Percentiles rank a stretch among this genome's conserved stretches.
These are phyloP conservation scores for Plasmodium sp. DNA, from an alignment of 169 alveolate genomes.

Conservation along the genomic window DNA sequence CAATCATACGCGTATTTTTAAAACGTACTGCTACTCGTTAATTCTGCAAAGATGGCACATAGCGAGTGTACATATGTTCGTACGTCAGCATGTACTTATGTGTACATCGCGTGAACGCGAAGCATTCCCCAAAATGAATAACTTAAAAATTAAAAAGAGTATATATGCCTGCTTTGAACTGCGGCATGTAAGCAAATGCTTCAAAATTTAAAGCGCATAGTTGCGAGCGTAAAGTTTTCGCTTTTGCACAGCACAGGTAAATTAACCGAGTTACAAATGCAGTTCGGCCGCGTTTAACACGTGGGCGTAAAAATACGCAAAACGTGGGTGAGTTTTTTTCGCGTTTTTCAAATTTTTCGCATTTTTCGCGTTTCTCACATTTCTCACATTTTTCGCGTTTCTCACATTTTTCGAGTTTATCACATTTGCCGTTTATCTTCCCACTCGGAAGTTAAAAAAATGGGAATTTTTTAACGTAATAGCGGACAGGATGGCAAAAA, in stretches of 20 bases:
- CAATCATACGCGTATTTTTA: not conserved
- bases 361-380: not conserved
- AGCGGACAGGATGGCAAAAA: not conserved
- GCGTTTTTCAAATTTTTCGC: not conserved
- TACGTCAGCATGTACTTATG: not conserved
- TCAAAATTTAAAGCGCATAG: not conserved
- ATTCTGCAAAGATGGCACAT: not conserved
- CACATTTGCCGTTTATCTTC: not conserved
- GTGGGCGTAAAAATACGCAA: not conserved
- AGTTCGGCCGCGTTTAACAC: not conserved
- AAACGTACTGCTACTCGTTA: not conserved
- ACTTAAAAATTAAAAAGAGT: not conserved
- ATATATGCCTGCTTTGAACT: not conserved
- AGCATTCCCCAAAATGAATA: not conserved
- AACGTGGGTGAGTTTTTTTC: not conserved
- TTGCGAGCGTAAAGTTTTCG: not conserved
- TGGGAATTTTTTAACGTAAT: not conserved
- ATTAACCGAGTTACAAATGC: not conserved
- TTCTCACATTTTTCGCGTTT: not conserved
- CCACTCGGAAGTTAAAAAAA: not conserved
- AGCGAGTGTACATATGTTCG: not conserved
- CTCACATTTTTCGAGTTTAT: too few species aligned
- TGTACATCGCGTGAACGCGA: not conserved
- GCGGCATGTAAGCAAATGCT: not conserved
- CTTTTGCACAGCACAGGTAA: not conserved